Evolutionary conservation across 2,329 filamentous ascomycete species (phyloP).

Genomic region (Trematosphaeria pertusa): DNA sequence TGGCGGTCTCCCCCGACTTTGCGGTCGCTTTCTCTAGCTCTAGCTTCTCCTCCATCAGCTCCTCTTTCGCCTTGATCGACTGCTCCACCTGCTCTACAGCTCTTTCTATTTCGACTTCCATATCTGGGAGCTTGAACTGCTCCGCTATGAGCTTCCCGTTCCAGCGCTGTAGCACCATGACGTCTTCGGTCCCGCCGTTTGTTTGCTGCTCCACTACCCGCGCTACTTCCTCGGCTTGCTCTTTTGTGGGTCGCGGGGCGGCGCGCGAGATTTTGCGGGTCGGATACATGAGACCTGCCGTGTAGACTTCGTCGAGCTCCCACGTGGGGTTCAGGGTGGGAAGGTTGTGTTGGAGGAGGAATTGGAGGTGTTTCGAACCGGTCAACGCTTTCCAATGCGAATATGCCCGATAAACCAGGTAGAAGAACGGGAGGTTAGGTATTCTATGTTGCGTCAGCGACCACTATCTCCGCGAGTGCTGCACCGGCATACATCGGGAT

Average conservation of each 20-base stretch:
- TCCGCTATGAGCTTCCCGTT: slow-evolving; percentile 61
- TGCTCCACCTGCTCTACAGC: slow-evolving; percentile 60
- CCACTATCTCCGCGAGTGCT: neutral
- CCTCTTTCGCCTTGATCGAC: slow-evolving; percentile 49
- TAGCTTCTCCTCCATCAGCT: slow-evolving; percentile 45
- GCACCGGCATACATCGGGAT: slow-evolving; percentile 76
- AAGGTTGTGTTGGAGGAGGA: slow-evolving; percentile 76
- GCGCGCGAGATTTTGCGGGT: slow-evolving; percentile 49
- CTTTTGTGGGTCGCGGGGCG: slow-evolving; percentile 43
- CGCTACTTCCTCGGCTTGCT: slow-evolving; percentile 49
- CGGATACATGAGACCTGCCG: slow-evolving; percentile 56
- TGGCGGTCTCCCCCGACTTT: slow-evolving; percentile 31
- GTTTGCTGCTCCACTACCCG: slow-evolving; percentile 48
- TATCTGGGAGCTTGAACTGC: slow-evolving; percentile 56
- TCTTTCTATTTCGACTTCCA: slow-evolving; percentile 61
- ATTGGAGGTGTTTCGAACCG: slow-evolving; percentile 85
- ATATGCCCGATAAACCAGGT: slow-evolving; percentile 84
- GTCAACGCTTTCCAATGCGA: slow-evolving; percentile 67
- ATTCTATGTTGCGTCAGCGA: slow-evolving; percentile 61
- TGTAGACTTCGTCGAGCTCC: slow-evolving; percentile 78
- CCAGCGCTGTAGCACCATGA: slow-evolving; percentile 58
- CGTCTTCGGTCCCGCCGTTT: slow-evolving; percentile 51
- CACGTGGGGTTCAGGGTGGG: slow-evolving; percentile 70
- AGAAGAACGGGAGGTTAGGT: slow-evolving; percentile 97
- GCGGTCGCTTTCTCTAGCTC: slow-evolving; percentile 45